Evolutionary conservation across 345 rosid genomes (phyloP).

Genomic region (Theobroma cacao): DNA sequence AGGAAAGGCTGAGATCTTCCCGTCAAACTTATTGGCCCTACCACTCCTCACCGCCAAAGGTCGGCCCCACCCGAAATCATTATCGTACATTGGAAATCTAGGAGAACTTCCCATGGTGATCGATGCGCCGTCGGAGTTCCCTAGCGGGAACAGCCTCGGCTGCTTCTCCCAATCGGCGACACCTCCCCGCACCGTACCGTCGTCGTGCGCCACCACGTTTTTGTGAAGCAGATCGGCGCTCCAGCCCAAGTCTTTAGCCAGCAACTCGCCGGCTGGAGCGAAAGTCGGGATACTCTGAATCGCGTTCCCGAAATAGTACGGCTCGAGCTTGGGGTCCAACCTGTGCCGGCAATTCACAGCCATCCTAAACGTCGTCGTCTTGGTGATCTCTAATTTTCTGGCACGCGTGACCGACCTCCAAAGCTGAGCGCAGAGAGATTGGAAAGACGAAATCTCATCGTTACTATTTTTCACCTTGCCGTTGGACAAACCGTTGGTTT

Average conservation of each 20-base stretch:
- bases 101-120: conserved; percentile 99
- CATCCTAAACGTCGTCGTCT: conserved; percentile 86
- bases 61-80: conserved; percentile 95
- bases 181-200: conserved; percentile 64
- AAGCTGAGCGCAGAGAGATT: conserved; percentile 78
- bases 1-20: conserved; percentile 90
- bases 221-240: conserved; percentile 58
- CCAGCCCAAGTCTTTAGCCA: conserved; percentile 63
- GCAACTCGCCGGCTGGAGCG: conserved; percentile 49
- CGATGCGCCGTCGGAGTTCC: conserved; percentile 91
- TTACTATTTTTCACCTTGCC: conserved; percentile 28
- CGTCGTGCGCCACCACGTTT: conserved; percentile 77
- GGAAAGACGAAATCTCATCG: conserved; percentile 83
- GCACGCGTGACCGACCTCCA: conserved; percentile 91
- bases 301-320: conserved; percentile 87
- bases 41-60: conserved; percentile 95
- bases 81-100: conserved; percentile 91
- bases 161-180: conserved; percentile 69
- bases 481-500: conserved; percentile 40
- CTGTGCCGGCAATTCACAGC: conserved; percentile 95
- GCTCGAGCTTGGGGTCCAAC: conserved; percentile 63
- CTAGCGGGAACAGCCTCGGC: conserved; percentile 86
- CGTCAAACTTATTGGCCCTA: conserved; percentile 89
- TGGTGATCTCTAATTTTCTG: conserved; percentile 49
- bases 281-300: conserved; percentile 91